A percentile compares a stretch with the other conserved stretches of the same genome.
Evolutionary conservation across 495 filamentous ascomycete species (phyloP).

Genomic region (Collariella sp.): DNA sequence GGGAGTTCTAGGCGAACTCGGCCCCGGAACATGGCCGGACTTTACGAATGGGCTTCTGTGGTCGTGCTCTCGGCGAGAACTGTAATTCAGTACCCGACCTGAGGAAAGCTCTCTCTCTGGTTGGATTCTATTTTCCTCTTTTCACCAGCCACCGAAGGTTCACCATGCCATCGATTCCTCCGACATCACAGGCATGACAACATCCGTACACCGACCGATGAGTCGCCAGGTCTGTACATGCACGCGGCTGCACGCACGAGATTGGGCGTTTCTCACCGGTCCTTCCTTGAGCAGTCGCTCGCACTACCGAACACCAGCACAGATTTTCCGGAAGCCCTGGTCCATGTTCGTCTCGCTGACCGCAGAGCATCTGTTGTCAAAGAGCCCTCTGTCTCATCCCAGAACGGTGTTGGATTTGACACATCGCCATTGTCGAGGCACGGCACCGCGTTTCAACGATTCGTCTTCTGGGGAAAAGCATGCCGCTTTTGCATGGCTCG

Average conservation of each 20-base stretch:
- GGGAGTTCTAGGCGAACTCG: neutral
- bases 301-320: neutral
- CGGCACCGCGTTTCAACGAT: neutral
- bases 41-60: neutral
- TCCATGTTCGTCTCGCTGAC: conserved; percentile 3
- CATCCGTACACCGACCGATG: neutral
- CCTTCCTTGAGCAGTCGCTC: neutral
- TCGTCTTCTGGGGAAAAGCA: neutral
- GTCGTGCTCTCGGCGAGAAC: neutral
- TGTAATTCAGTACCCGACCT: too few relatives aligned
- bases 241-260: conserved; percentile 28
- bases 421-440: neutral
- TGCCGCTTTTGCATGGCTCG: too few relatives aligned
- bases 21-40: neutral
- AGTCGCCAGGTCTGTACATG: conserved; percentile 13
- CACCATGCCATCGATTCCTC: neutral
- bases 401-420: neutral
- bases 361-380: conserved; percentile 22
- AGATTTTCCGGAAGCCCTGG: neutral
- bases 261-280: conserved; percentile 19
- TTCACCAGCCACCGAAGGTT: neutral
- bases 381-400: conserved; percentile 17
- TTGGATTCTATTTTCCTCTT: too few relatives aligned
- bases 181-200: neutral
- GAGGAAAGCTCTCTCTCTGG: too few relatives aligned